Base-by-base conservation (phyloP, 352 stramenopile species). In the Pythium volutum region DNA sequence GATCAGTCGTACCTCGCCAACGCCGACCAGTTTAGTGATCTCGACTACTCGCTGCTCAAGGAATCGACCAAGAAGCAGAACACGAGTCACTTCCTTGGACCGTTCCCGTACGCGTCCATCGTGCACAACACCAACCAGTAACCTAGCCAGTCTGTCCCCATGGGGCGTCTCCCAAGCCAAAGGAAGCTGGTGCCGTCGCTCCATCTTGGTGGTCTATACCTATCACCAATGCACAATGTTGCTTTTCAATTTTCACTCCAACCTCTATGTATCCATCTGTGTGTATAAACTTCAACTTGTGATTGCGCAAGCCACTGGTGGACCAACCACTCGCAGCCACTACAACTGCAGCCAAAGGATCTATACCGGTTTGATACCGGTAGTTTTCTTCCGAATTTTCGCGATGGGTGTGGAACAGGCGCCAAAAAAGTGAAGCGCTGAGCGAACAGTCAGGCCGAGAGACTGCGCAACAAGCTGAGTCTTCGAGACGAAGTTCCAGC, bases 11-110 rank as follows among this genome's bases (percentile, higher is more conserved):
- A 88, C 55, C 20, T 59, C 3, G 79, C 74, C 27, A 91, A 93
- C 70, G 75, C 77, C 22, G 68, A 69, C 48, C 39, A 70, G 47
- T 79, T 78, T 55, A 49, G 41, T 0, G 69, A 82, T 20, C 69
- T 91, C 25, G 77, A 91, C 68, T 93, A 89, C 62, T 66, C 70
- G 26, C 67, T 91, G 39, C 63, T 93, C 23, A 66, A 89, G 59
- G 41, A 65, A 26, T 89, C 81, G 6, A 89, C 84, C 12, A 78
- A 77, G 69, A 79, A 70, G 46, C 81, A 91, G 70, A 87, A 90
- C 70, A 77, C 75, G 52, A 87, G 71, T 61, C 45, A 83, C 53
- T 93, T 91, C 59, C 51, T 88, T n/a, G 84, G 79, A 0, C 80
- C 79, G 0, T 93, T 93, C 62, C 84, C 81, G 46, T 87, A 88